Evolutionary conservation across 2,329 filamentous ascomycete genomes (phyloP), one percentile per base, ranked within the genome.

Genomic region (Sclerotinia borealis): DNA sequence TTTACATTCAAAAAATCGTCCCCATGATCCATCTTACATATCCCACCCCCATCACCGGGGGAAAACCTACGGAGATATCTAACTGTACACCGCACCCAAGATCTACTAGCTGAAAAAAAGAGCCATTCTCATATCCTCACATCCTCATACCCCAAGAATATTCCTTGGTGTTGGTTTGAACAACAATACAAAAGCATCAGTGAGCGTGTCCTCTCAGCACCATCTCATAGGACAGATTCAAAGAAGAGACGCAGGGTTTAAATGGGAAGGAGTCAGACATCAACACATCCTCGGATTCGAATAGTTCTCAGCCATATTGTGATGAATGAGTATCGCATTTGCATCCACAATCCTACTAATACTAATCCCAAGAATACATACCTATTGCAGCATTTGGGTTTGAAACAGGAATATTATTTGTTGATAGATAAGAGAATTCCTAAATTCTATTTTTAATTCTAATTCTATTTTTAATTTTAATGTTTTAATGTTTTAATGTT

Each of bases 311-410:
- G 36, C 36, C 51, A 34, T n/a, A 10, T n/a, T 31, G 25, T 54
- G 31, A n/a, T 43, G 52, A n/a, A 56, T 34, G 10, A 56, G 37
- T 37, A n/a, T 43, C 37, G 4, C 37, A 55, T 55, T 43, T 27
- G 4, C 37, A 55, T 55, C 52, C 52, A 55, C 52, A 41, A 43
- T 55, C 52, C n/a, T n/a, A n/a, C n/a, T n/a, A n/a, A n/a, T n/a
- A n/a, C n/a, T n/a, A n/a, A n/a, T n/a, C n/a, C n/a, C 52, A 41
- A 29, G 51, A 31, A n/a, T 39, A 8, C 7, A n/a, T 34, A 17
- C 4, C 31, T 49, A 31, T 27, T 31, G 27, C 31, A 19, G 25
- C n/a, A 10, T 29, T 19, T 48, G 47, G 47, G 29, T 48, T 48
- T 25, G 29, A 29, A 48, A 17, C 15, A 7, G 3, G 29, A 8